A percentile compares a stretch with the other conserved stretches of the same genome.
Conservation (phyloP, 345 rosid genomes). For the Salix brachista region DNA sequence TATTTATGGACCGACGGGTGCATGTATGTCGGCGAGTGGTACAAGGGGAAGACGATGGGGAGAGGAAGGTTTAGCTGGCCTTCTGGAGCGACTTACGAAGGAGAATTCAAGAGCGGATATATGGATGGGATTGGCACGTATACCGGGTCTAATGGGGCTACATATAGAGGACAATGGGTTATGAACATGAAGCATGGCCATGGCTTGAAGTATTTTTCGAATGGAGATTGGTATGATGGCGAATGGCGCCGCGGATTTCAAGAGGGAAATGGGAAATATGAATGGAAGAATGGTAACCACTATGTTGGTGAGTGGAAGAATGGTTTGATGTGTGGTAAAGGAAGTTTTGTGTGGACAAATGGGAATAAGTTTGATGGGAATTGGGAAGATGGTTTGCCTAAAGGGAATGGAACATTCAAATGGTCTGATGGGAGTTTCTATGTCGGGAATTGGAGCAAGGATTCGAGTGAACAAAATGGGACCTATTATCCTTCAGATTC, state of each 20-base stretch:
- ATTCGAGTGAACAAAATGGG: constrained; percentile 70
- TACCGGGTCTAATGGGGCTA: constrained; percentile 52
- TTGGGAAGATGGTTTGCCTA: constrained; percentile 87
- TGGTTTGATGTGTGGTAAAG: constrained; percentile 61
- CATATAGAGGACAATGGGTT: constrained; percentile 76
- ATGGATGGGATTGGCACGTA: constrained; percentile 87
- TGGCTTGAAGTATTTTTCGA: constrained; percentile 52
- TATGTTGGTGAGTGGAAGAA: constrained; percentile 80
- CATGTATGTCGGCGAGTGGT: constrained; percentile 84
- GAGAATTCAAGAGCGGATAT: constrained; percentile 84
- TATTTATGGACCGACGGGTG: constrained; percentile 92
- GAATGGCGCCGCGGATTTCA: constrained; percentile 81
- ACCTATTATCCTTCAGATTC: constrained; percentile 61
- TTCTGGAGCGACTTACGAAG: constrained; percentile 78
- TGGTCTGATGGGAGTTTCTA: constrained; percentile 84
- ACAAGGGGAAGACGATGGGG: constrained; percentile 75
- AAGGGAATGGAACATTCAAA: constrained; percentile 64
- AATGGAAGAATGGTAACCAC: constrained; percentile 55
- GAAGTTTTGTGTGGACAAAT: constrained; percentile 62
- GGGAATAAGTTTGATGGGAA: constrained; percentile 65
- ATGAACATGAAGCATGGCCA: constrained; percentile 89
- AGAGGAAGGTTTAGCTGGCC: constrained; percentile 90
- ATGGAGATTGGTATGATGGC: constrained; percentile 83
- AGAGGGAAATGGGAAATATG: constrained; percentile 75
- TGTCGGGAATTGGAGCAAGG: constrained; percentile 80